Evolutionary conservation across 2,329 filamentous ascomycete genomes (phyloP), one percentile per base, ranked within the genome.

Genomic region (Aspergillus novofumigatus): DNA sequence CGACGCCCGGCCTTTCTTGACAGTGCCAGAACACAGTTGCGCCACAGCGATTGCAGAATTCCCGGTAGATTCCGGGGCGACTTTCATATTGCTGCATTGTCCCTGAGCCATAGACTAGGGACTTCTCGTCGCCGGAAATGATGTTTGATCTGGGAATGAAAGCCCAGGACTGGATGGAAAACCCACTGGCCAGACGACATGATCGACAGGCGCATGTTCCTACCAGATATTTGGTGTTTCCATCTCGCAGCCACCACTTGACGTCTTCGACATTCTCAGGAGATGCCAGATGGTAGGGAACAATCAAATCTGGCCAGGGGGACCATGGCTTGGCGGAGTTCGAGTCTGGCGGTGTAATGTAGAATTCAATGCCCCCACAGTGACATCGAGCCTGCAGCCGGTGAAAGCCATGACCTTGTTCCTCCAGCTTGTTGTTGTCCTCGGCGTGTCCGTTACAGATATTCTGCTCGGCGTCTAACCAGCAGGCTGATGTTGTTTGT

Each of bases 1-100:
- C 76, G 20, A 89, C 67, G 3, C 79, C 77, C 0, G 81, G 77
- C 42, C 85, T 75, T 58, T 75, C 74, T 3, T 77, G 72, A 53
- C 80, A 80, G 63, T 83, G 80, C 81, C 83, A 89, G 64, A 88
- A 89, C 3, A 86, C 78, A 0, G 81, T 85, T 0, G 87, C 86
- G 1, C 86, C 86, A 65, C 87, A 90, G 0, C 54, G 65, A 1
- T 71, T 69, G 66, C 87, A 90, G 65, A 88, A 89, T 47, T 86
- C 83, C 17, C 87, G 80, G 49, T 76, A 72, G 3, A 85, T 80
- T 0, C 77, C 80, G 0, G 74, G 67, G 6, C 71, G 85, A 25
- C 83, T 88, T 17, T 76, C 67, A 65, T 87, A 87, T 11, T 66
- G 74, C 52, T 77, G 78, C 55, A 86, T 69, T 1, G 80, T 80